A percentile compares a stretch with the other conserved stretches of the same genome.
phyloP scores from a whole-genome alignment of 495 filamentous ascomycete genomes.

The Hypoxylon perforatum region DNA sequence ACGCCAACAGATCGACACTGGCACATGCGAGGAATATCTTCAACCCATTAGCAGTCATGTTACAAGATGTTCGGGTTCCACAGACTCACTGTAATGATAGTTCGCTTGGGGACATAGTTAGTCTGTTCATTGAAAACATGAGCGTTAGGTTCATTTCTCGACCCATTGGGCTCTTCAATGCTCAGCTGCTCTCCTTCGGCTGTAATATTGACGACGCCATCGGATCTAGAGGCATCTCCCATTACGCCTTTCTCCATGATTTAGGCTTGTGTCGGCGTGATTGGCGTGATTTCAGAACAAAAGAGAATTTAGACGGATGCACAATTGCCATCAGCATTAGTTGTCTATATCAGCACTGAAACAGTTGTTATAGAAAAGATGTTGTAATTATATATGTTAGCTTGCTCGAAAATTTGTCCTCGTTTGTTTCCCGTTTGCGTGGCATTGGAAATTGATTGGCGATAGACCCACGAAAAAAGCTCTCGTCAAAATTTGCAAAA shows the following conservation, averaged over 20 bases:
- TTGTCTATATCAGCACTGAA: not conserved
- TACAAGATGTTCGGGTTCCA: not conserved
- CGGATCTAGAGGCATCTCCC: slow-evolving; percentile 8
- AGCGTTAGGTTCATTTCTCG: slow-evolving; percentile 20
- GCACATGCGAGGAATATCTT: slow-evolving; percentile 67
- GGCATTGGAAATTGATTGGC: not conserved
- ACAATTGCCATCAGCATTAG: not conserved
- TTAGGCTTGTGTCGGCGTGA: not conserved
- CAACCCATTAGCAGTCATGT: slow-evolving; percentile 4
- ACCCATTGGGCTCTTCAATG: slow-evolving; percentile 5
- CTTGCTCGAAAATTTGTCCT: slow-evolving; percentile 5
- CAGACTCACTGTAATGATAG: slow-evolving; percentile 59
- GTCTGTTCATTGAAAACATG: slow-evolving; percentile 65
- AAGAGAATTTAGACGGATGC: not conserved
- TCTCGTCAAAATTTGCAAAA: not conserved
- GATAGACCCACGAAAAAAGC: slow-evolving; percentile 32
- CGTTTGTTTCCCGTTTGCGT: not conserved
- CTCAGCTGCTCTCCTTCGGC: not conserved
- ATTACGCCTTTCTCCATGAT: slow-evolving; percentile 27
- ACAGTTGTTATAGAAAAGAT: slow-evolving; percentile 2
- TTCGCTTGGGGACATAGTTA: slow-evolving; percentile 63
- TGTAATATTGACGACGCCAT: slow-evolving; percentile 2
- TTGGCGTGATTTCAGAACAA: not conserved
- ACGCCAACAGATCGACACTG: slow-evolving; percentile 63
- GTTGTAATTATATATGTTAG: slow-evolving; percentile 15